Percentiles rank a stretch among this genome's conserved stretches.
These are phyloP conservation scores for Trichosanthes truncata DNA, from an alignment of 306 rosid species.

Conservation along the genomic window DNA sequence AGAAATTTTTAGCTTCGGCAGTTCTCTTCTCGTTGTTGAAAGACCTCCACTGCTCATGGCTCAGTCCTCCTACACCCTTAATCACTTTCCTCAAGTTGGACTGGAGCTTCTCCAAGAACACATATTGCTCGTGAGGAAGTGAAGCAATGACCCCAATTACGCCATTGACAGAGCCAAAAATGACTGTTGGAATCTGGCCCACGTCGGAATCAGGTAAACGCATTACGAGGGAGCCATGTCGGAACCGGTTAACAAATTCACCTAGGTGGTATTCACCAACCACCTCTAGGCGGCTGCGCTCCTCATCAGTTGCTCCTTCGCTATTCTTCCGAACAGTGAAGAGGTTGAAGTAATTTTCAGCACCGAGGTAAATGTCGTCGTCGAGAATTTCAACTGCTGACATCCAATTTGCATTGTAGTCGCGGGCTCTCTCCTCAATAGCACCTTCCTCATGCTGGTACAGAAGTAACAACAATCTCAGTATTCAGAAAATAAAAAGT, in stretches of 20 bases:
- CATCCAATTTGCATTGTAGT: constrained; percentile 95
- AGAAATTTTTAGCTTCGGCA: constrained; percentile 68
- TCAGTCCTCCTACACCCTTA: constrained; percentile 92
- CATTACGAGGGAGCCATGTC: constrained; percentile 88
- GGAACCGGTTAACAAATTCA: constrained; percentile 73
- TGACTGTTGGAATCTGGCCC: constrained; percentile 89
- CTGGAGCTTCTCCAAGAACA: constrained; percentile 85
- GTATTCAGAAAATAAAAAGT: neutral
- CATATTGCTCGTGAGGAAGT: constrained; percentile 78
- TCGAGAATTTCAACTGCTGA: constrained; percentile 95
- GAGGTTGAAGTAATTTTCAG: constrained; percentile 63
- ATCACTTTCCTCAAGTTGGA: constrained; percentile 84
- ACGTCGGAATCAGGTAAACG: constrained; percentile 91
- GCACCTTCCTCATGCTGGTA: constrained; percentile 95
- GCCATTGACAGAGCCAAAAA: constrained; percentile 89
- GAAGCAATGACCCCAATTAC: constrained; percentile 97
- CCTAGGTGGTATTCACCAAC: constrained; percentile 93
- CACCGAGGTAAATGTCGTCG: constrained; percentile 82
- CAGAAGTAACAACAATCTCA: neutral
- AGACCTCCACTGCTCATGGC: constrained; percentile 98
- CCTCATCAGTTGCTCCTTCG: constrained; percentile 93
- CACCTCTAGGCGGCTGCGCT: constrained; percentile 84
- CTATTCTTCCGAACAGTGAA: constrained; percentile 54
- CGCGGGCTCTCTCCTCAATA: constrained; percentile 96
- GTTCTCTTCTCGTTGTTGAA: constrained; percentile 87